Evolutionary conservation across 2,329 filamentous ascomycete genomes (phyloP), one percentile per base, ranked within the genome.

Genomic region (Calonectria honghensis): DNA sequence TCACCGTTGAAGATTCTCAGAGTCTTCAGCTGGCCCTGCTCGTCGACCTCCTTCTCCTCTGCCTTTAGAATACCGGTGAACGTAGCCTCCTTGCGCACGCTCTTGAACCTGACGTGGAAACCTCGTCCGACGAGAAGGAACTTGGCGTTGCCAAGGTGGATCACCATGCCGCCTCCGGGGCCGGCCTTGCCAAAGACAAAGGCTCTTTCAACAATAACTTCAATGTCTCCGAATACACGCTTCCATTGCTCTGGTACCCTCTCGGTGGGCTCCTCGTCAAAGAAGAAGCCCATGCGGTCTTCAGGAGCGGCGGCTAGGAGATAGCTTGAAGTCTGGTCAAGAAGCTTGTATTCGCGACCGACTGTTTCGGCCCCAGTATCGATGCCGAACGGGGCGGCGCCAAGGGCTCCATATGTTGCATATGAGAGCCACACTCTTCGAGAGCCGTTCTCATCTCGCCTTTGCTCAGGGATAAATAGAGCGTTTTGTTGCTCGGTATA

Each of bases 401-500:
- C 87, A 0, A 88, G 76, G 3, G 83, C 83, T 16, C 81, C 81
- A 66, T 87, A 85, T 0, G 85, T 84, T 2, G 85, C 87, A 27
- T 85, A 86, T 0, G 88, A 84, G 0, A 84, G 66, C 86, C 86
- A 89, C 1, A 88, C 79, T 2, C 87, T 76, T 7, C 86, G 79
- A 0, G 86, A 84, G 7, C 87, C 87, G 35, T 85, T 83, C 45
- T 88, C 87, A 68, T 90, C 88, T 16, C 89, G 84, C 6, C 88
- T 83, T 76, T 90, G 89, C 80, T 90, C 89, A 0, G 89, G 89
- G 48, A 90, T 89, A 75, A 90, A 89, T 0, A 90, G 82, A 0
- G 87, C 84, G 75, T 89, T 86, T 14, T 81, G 79, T 4, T 84
- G 80, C 65, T 88, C 86, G 4, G 84, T 79, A 73, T 89, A 90